phyloP scores from a whole-genome alignment of 441 rosid species.

The Heliophila coronopifolia region DNA sequence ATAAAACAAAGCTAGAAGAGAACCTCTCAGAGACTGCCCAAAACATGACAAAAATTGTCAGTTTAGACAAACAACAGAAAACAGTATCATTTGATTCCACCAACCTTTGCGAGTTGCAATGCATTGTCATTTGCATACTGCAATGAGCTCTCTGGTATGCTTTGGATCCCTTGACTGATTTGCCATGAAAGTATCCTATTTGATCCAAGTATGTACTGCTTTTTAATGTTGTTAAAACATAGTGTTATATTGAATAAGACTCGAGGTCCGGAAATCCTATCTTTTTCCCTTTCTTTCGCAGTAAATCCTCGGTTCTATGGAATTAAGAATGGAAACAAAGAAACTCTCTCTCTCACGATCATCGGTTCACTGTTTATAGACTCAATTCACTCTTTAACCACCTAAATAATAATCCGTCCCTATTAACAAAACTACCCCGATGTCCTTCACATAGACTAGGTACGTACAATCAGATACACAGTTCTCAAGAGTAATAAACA shows the following conservation, averaged over 20 bases:
- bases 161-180: conserved; percentile 68
- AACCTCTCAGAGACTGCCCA: conserved; percentile 71
- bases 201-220: neutral
- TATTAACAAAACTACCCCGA: too few relatives aligned
- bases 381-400: too few relatives aligned
- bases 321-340: too few relatives aligned
- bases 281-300: too few relatives aligned
- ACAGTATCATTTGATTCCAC: conserved; percentile 14
- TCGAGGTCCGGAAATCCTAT: too few relatives aligned
- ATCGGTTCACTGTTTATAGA: too few relatives aligned
- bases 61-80: neutral
- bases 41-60: conserved; percentile 3
- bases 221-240: neutral
- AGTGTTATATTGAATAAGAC: too few relatives aligned
- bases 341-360: too few relatives aligned
- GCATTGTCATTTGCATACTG: conserved; percentile 92
- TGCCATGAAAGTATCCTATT: conserved; percentile 77
- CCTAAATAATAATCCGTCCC: too few relatives aligned
- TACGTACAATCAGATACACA: too few relatives aligned
- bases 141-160: conserved; percentile 69
- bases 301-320: too few relatives aligned
- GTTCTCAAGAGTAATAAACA: neutral
- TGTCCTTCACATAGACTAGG: too few relatives aligned
- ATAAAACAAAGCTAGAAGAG: conserved; percentile 58
- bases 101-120: conserved; percentile 65